Conservation (phyloP, 129 eudicot genomes). For the Oenanthe sinensis region DNA sequence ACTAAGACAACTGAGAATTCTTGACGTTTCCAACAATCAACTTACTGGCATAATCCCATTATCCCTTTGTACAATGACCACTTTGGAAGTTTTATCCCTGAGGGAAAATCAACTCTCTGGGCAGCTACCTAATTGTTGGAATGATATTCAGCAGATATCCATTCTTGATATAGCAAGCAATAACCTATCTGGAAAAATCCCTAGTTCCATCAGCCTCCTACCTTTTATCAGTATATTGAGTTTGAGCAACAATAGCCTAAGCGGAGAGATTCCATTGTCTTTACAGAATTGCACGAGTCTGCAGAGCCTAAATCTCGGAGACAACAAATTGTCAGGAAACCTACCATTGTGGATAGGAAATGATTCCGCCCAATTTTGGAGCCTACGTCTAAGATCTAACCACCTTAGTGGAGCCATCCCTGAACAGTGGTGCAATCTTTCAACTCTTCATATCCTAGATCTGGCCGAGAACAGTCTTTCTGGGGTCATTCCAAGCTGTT, state of each 20-base stretch:
- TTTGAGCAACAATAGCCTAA: background rate
- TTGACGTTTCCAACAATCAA: conserved; percentile 12
- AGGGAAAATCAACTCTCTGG: conserved; percentile 6
- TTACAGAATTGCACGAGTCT: background rate
- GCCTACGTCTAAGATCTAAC: conserved; percentile 8
- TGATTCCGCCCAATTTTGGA: background rate
- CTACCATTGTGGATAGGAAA: conserved; percentile 4
- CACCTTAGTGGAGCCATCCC: conserved; percentile 10
- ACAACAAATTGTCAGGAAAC: background rate
- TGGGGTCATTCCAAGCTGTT: conserved; percentile 5
- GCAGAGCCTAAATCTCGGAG: conserved; percentile 9
- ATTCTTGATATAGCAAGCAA: background rate
- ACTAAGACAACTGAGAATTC: background rate
- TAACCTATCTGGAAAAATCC: background rate
- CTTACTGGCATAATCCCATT: conserved; percentile 5
- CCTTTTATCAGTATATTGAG: background rate
- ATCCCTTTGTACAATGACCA: background rate
- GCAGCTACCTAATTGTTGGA: background rate
- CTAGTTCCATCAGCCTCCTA: conserved; percentile 3
- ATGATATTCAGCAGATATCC: background rate
- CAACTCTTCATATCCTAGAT: conserved; percentile 8
- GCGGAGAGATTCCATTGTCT: background rate
- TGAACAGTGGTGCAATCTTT: background rate
- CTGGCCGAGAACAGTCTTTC: conserved; percentile 8
- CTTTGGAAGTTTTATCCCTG: background rate